Conservation (phyloP, 1,139 yeast genomes). For the Blastobotrys serpentis region DNA sequence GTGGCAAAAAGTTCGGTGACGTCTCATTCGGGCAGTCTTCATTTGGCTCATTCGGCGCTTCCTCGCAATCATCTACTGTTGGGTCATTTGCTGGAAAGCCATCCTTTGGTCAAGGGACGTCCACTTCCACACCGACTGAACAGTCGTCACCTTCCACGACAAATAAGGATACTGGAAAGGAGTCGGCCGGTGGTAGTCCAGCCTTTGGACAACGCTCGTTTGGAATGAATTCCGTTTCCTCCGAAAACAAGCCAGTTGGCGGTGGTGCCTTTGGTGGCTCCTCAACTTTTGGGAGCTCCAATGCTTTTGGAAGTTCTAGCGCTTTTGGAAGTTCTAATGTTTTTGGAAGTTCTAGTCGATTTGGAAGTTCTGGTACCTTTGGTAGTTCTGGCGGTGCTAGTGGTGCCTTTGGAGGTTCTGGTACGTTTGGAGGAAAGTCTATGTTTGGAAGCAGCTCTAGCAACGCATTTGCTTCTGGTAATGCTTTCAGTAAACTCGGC, state of each 20-base stretch:
- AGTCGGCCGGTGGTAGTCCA: not conserved
- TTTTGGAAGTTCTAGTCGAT: no score
- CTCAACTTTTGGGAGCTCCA: not conserved
- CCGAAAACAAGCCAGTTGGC: not conserved
- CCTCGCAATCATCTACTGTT: slow-evolving; percentile 3
- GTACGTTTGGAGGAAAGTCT: not conserved
- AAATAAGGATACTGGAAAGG: not conserved
- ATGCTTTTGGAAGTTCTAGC: slow-evolving; percentile 10
- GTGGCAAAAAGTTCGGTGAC: not conserved
- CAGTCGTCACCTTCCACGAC: not conserved
- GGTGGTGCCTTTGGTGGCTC: not conserved
- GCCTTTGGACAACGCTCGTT: not conserved
- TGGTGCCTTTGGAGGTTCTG: not conserved
- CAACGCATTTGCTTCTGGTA: not conserved
- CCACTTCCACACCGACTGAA: not conserved
- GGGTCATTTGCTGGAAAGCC: not conserved
- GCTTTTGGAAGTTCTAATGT: not conserved
- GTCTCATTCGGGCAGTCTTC: slow-evolving; percentile 14
- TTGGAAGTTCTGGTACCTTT: not conserved
- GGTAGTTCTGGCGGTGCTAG: not conserved
- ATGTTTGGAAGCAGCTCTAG: not conserved
- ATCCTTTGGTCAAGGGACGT: slow-evolving; percentile 11
- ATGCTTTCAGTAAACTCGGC: not conserved
- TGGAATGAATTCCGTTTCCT: not conserved
- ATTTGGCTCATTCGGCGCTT: slow-evolving; percentile 17